These are phyloP conservation scores for Cucurbita ficifolia DNA, from an alignment of 306 rosid species.

Conservation along the genomic window DNA sequence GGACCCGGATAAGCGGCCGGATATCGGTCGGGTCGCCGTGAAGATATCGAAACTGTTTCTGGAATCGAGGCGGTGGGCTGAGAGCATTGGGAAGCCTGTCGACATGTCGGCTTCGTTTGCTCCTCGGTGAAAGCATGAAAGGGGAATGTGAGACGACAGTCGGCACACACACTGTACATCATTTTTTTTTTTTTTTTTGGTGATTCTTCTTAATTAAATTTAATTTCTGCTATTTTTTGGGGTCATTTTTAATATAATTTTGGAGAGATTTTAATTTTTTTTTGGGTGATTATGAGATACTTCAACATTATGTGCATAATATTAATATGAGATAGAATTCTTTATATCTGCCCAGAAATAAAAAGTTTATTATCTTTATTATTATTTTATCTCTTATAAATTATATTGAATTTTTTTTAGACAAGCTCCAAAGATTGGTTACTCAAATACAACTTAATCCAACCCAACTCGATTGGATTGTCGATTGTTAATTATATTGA, in stretches of 20 bases:
- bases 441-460: too few species aligned
- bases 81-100: slow-evolving; percentile 27
- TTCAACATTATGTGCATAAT: too few species aligned
- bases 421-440: too few species aligned
- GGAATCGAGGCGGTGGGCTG: slow-evolving; percentile 62
- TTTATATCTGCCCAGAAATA: too few species aligned
- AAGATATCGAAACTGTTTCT: slow-evolving; percentile 52
- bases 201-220: background rate
- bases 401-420: too few species aligned
- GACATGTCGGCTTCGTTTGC: slow-evolving; percentile 55
- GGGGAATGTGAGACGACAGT: background rate
- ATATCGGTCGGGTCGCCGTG: slow-evolving; percentile 47
- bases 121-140: slow-evolving; percentile 27
- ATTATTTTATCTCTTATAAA: too few species aligned
- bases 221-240: background rate
- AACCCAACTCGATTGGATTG: too few species aligned
- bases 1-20: slow-evolving; percentile 58
- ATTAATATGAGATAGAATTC: too few species aligned
- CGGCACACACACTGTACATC: background rate
- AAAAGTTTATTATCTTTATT: too few species aligned
- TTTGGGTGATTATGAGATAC: too few species aligned
- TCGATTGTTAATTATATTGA: too few species aligned
- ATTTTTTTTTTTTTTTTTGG: background rate
- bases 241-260: background rate
- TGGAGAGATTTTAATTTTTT: background rate